Conservation (phyloP, 2,329 filamentous ascomycete species). For the Microdochium bolleyi region DNA sequence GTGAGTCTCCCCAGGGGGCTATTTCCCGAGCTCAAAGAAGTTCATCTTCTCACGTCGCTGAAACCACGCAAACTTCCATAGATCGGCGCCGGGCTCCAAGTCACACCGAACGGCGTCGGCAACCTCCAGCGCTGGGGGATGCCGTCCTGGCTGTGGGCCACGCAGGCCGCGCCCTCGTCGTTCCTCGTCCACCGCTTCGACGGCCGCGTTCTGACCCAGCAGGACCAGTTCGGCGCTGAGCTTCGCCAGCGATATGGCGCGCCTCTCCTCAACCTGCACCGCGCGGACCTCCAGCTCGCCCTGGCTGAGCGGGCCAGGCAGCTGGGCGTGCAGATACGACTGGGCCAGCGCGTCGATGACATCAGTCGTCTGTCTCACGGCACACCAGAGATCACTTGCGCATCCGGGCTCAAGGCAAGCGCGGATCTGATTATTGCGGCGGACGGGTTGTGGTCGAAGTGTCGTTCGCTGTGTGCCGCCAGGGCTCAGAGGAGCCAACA, state of each 20-base stretch:
- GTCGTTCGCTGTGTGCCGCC: constrained; percentile 48
- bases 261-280: constrained; percentile 51
- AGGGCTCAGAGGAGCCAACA: not conserved
- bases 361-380: constrained; percentile 4
- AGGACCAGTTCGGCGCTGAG: constrained; percentile 40
- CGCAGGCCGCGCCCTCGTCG: constrained; percentile 31
- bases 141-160: constrained; percentile 29
- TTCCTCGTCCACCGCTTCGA: constrained; percentile 46
- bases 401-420: no score
- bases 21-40: no score
- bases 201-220: constrained; percentile 37
- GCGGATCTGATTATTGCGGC: not conserved
- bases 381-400: not conserved
- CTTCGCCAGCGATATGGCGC: constrained; percentile 46
- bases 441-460: constrained; percentile 3
- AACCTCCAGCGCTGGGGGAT: constrained; percentile 43
- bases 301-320: constrained; percentile 42
- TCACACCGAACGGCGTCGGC: constrained; percentile 40
- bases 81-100: constrained; percentile 44
- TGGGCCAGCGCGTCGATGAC: constrained; percentile 34
- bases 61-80: constrained; percentile 9
- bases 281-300: constrained; percentile 50
- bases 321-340: constrained; percentile 41
- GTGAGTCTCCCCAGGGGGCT: constrained; percentile 10
- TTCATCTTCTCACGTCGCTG: no score